Conservation (phyloP, 179 eudicot species). For the Beta corolliflora region DNA sequence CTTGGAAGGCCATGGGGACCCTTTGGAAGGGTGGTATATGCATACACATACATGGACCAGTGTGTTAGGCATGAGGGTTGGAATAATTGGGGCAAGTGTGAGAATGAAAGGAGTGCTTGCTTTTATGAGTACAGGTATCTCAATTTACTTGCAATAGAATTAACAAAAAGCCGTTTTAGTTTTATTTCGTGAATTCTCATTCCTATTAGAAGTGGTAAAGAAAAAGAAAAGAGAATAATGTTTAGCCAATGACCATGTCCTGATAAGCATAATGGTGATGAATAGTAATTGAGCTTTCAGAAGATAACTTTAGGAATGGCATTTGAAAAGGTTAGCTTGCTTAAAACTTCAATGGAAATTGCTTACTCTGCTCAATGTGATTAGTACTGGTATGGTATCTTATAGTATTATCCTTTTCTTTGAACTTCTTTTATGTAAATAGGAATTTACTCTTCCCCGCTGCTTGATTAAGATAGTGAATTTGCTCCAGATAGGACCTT, state of each 20-base stretch:
- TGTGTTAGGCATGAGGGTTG: conserved; percentile 76
- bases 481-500: background rate
- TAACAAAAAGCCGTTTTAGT: no score
- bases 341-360: no score
- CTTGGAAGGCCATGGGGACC: conserved; percentile 99
- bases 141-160: background rate
- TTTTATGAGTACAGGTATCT: conserved; percentile 90
- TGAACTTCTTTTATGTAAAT: no score
- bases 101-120: conserved; percentile 97
- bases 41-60: conserved; percentile 76
- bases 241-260: background rate
- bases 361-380: no score
- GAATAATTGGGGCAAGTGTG: conserved; percentile 92
- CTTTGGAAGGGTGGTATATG: conserved; percentile 83
- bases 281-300: background rate
- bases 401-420: no score
- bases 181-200: no score
- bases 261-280: background rate
- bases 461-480: background rate
- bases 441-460: no score
- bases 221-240: no score
- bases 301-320: background rate
- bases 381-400: no score
- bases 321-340: background rate
- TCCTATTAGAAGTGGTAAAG: no score